Percentiles rank a stretch among this genome's conserved stretches.
Evolutionary conservation across 345 rosid genomes (phyloP).

Genomic region (Firmiana major): DNA sequence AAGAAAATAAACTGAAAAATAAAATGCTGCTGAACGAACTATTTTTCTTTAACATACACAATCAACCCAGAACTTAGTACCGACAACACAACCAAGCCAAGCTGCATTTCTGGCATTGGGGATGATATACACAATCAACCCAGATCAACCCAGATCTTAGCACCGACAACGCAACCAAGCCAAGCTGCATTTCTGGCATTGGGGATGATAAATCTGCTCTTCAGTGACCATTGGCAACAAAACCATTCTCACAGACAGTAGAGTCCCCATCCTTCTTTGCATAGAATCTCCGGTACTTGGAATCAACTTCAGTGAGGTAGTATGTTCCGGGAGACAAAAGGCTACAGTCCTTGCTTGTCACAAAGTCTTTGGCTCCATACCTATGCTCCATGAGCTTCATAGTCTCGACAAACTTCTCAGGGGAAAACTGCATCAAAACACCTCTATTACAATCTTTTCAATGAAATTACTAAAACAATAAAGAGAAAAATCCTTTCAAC

Average conservation of each 20-base stretch:
- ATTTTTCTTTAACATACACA: conserved; percentile 15
- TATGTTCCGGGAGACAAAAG: conserved; percentile 84
- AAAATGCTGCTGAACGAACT: not conserved
- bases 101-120: not conserved
- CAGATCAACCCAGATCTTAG: conserved; percentile 8
- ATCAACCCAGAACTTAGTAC: conserved; percentile 11
- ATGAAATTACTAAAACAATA: not conserved
- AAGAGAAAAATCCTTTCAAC: not conserved
- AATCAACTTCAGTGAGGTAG: conserved; percentile 91
- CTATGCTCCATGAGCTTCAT: conserved; percentile 96
- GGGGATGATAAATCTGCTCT: not conserved
- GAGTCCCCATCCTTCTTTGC: conserved; percentile 47
- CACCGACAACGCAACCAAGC: conserved; percentile 10
- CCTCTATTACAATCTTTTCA: not conserved
- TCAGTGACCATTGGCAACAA: conserved; percentile 69
- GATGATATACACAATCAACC: conserved; percentile 12
- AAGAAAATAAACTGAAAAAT: not conserved
- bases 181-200: not conserved
- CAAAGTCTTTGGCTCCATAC: conserved; percentile 92
- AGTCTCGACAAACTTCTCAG: conserved; percentile 81
- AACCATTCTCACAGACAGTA: conserved; percentile 39
- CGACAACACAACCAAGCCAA: conserved; percentile 8
- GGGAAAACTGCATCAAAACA: conserved; percentile 50
- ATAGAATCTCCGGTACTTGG: conserved; percentile 90
- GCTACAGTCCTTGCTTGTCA: conserved; percentile 83